Base-by-base conservation (phyloP, 805 yeast genomes). In the Lachancea kluyveri region DNA sequence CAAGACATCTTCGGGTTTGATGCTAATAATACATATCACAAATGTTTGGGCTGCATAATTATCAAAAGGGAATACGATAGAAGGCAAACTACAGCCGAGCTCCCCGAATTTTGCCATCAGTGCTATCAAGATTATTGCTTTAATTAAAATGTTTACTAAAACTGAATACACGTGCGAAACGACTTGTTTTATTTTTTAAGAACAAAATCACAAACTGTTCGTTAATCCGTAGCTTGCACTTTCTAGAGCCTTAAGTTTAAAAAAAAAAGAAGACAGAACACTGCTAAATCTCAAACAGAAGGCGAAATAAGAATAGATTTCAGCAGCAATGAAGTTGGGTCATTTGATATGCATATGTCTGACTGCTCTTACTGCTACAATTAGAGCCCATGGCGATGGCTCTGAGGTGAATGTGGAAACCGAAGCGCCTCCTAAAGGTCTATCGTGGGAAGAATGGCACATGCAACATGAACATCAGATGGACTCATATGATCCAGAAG, bases 381-480 rank as follows among this genome's bases (percentile, higher is more conserved):
- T 29, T n/a, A 20, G 31, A 19, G 39, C 32, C 21, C 22, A 23
- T 4, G 36, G 28, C 15, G 40, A 26, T 23, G 46, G 48, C 24
- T 37, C 51, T 1, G 42, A 46, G 7, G 43, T 54, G 4, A 55
- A 57, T 34, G 43, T 50, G 14, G 62, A 55, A 28, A 38, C 18
- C 6, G 73, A 70, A 36, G 35, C 41, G 20, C 65, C 65, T 17
- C 86, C 86, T 2, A 59, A 57, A 8, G 76, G 72, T 1, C 46
- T 74, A 21, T 58, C 73, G 11, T 84, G 94, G 94, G 85, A 80
- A 48, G 70, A 72, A 45, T 81, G 88, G 83, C 97, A 90, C 57
- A 88, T 90, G 96, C 66, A 72, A 45, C 77, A 75, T 44, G 97
- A 90, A 60, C 96, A 90, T 60, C 81, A 76, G 11, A 43, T 84